A percentile compares a stretch with the other conserved stretches of the same genome.
These are phyloP conservation scores for Malassezia sympodialis DNA, from an alignment of 1,284 basidiomycete species.

Conservation along the genomic window DNA sequence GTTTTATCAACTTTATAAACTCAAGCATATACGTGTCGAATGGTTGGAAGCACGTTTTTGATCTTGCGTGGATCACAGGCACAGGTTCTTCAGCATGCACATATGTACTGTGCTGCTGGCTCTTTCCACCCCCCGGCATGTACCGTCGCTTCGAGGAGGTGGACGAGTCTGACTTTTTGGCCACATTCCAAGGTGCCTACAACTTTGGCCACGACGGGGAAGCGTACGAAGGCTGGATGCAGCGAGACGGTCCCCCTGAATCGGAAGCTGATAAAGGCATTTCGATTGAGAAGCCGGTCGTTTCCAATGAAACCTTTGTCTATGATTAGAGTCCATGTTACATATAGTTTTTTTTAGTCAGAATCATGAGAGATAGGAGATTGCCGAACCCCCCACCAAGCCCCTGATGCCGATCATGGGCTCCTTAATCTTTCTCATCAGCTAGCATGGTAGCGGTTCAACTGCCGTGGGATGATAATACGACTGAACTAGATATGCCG, in stretches of 20 bases:
- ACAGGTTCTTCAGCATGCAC: not conserved
- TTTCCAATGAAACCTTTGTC: not conserved
- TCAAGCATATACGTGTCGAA: not conserved
- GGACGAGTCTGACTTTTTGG: constrained; percentile 1
- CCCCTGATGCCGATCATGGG: no score
- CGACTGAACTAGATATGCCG: not conserved
- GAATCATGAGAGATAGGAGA: not conserved
- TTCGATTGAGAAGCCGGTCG: not conserved
- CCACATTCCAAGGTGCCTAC: constrained; percentile 3
- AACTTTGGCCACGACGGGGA: constrained; percentile 7
- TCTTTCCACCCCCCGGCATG: constrained; percentile 1
- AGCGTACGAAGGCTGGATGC: not conserved
- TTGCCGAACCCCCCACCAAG: not conserved
- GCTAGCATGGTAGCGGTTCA: not conserved
- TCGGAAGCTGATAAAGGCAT: not conserved
- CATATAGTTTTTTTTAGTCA: not conserved
- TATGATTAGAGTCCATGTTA: not conserved
- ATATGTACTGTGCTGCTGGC: constrained; percentile 1
- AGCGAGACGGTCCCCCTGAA: not conserved
- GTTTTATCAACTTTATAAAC: constrained; percentile 48
- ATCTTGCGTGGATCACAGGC: constrained; percentile 10
- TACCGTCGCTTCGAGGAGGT: constrained; percentile 8
- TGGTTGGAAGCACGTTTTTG: constrained; percentile 7
- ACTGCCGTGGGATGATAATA: not conserved
- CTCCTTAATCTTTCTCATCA: not conserved